Conservation (phyloP, 345 rosid genomes). For the Salix viminalis region DNA sequence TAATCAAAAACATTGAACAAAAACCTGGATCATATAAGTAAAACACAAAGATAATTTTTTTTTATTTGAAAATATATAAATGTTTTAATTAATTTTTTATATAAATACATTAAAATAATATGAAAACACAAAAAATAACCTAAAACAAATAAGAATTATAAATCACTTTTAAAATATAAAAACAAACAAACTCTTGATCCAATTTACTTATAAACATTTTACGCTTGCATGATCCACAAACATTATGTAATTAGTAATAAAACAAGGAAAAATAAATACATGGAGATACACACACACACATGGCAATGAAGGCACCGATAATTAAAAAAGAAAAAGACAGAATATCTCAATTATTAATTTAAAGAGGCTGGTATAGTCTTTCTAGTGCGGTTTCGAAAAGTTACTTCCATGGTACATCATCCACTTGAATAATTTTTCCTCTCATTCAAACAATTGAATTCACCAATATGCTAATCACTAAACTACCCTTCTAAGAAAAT, state of each 20-base stretch:
- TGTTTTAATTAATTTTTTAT: too few species aligned
- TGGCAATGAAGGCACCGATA: too few species aligned
- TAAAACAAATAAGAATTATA: too few species aligned
- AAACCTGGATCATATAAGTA: background rate
- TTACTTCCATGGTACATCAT: constrained; percentile 91
- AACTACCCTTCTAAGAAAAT: background rate
- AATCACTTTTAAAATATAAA: too few species aligned
- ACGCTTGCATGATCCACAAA: constrained; percentile 65
- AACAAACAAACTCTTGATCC: constrained; percentile 30
- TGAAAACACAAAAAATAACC: too few species aligned
- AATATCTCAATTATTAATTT: background rate
- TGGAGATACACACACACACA: background rate
- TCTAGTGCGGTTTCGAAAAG: constrained; percentile 16
- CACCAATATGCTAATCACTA: background rate
- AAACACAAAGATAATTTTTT: background rate
- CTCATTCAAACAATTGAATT: background rate
- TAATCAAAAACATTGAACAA: constrained; percentile 9
- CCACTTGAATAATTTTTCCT: constrained; percentile 12
- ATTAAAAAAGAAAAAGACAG: background rate
- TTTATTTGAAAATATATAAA: too few species aligned
- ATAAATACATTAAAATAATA: background rate
- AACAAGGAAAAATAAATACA: background rate
- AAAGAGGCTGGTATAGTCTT: background rate
- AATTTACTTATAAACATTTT: constrained; percentile 46
- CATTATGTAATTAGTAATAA: constrained; percentile 33